phyloP scores from a whole-genome alignment of 495 filamentous ascomycete genomes.

The Penicillium ucsense region DNA sequence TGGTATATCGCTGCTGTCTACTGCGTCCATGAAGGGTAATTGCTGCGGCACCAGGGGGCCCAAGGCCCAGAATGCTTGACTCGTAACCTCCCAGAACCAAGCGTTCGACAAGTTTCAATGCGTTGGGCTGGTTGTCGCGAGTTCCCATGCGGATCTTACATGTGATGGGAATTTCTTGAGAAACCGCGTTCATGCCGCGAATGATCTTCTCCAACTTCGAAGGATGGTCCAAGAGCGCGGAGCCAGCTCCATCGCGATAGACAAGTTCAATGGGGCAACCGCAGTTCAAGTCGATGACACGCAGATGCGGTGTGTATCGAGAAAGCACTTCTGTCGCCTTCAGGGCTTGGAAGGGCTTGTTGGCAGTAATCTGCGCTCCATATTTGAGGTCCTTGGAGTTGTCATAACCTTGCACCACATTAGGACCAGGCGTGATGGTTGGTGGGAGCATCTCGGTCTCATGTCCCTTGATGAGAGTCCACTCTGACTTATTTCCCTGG shows the following conservation, averaged over 20 bases:
- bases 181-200: conserved; percentile 88
- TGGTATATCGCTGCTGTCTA: conserved; percentile 88
- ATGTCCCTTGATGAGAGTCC: conserved; percentile 88
- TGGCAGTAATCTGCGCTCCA: conserved; percentile 83
- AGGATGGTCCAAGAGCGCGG: conserved; percentile 79
- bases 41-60: conserved; percentile 73
- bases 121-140: conserved; percentile 66
- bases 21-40: conserved; percentile 91
- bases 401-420: conserved; percentile 62
- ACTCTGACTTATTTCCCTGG: conserved; percentile 86
- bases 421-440: conserved; percentile 30
- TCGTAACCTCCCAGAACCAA: conserved; percentile 70
- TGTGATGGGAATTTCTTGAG: conserved; percentile 76
- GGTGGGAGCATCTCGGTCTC: conserved; percentile 67
- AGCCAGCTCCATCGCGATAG: conserved; percentile 76
- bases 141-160: conserved; percentile 93
- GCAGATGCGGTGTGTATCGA: conserved; percentile 63
- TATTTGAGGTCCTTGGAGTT: conserved; percentile 77
- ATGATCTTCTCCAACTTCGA: conserved; percentile 85
- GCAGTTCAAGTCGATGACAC: conserved; percentile 90
- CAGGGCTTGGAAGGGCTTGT: conserved; percentile 76
- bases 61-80: conserved; percentile 44
- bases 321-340: conserved; percentile 79
- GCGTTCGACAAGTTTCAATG: conserved; percentile 71
- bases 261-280: conserved; percentile 95